Conservation (phyloP, 495 filamentous ascomycete species). For the Tetracladium setigerum region DNA sequence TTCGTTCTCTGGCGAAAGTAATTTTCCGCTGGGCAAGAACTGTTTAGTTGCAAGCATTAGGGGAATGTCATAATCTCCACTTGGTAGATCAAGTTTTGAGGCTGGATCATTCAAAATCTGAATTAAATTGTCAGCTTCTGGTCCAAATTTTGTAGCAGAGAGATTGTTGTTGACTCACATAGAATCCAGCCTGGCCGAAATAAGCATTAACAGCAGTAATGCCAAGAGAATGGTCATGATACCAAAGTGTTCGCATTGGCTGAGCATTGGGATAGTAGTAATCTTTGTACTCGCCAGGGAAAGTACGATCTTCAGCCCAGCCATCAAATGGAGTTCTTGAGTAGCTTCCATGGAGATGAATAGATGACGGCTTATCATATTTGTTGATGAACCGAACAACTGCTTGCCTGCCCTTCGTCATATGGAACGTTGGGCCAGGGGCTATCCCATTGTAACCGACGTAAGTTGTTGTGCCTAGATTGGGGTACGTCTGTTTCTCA, state of each 20-base stretch:
- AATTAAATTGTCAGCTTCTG: too few relatives aligned
- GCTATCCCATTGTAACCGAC: constrained; percentile 46
- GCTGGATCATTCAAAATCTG: constrained; percentile 35
- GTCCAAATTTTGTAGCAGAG: constrained; percentile 15
- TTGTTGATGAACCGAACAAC: constrained; percentile 48
- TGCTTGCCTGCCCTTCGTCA: constrained; percentile 36
- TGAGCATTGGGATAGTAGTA: constrained; percentile 54
- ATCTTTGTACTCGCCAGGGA: constrained; percentile 45
- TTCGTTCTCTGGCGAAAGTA: constrained; percentile 33
- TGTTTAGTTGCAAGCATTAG: constrained; percentile 41
- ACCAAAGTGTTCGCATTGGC: constrained; percentile 44
- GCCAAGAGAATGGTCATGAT: constrained; percentile 45
- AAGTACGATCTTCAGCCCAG: constrained; percentile 47
- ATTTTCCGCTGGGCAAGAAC: constrained; percentile 37
- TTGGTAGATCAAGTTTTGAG: constrained; percentile 36
- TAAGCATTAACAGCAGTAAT: constrained; percentile 45
- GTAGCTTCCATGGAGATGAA: constrained; percentile 47
- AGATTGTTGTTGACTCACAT: constrained; percentile 18
- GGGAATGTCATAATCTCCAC: constrained; percentile 42
- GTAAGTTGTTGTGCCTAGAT: constrained; percentile 34
- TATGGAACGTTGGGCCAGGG: constrained; percentile 42
- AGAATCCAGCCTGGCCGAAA: constrained; percentile 44
- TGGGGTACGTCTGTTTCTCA: constrained; percentile 37
- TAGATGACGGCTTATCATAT: constrained; percentile 28
- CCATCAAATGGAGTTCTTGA: constrained; percentile 41